A percentile compares a stretch with the other conserved stretches of the same genome.
These are phyloP conservation scores for Penicillium brevicompactum DNA, from an alignment of 2,329 filamentous ascomycete genomes.

Conservation along the genomic window DNA sequence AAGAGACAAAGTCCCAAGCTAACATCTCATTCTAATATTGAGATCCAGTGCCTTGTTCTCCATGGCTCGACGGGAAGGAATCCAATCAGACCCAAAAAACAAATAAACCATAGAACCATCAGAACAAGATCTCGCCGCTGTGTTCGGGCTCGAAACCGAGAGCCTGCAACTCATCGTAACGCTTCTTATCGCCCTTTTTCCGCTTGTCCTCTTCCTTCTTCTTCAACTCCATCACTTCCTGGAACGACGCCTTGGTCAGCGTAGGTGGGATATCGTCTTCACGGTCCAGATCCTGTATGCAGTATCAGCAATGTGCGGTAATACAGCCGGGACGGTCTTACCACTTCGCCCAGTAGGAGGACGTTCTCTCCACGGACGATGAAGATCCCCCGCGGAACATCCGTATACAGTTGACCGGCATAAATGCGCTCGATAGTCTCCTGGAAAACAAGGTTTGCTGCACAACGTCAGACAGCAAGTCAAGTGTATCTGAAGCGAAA, in stretches of 20 bases:
- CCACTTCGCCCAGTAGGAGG: conserved; percentile 88
- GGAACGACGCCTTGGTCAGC: conserved; percentile 67
- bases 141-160: conserved; percentile 89
- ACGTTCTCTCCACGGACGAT: conserved; percentile 96
- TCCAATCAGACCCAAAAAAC: not conserved
- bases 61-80: not conserved
- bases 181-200: conserved; percentile 72
- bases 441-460: conserved; percentile 93
- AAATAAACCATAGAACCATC: conserved; percentile 25
- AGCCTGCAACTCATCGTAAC: conserved; percentile 69
- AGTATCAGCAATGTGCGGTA: conserved; percentile 1
- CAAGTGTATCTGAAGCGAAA: not conserved
- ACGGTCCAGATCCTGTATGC: conserved; percentile 77
- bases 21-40: not conserved
- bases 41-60: not conserved
- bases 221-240: conserved; percentile 71
- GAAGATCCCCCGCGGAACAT: conserved; percentile 83
- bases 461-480: conserved; percentile 4
- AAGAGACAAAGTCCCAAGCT: not conserved
- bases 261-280: conserved; percentile 81
- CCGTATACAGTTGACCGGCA: conserved; percentile 73
- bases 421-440: conserved; percentile 90
- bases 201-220: conserved; percentile 70
- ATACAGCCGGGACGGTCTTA: conserved; percentile 23
- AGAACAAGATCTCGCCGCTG: conserved; percentile 72